phyloP scores from a whole-genome alignment of 306 rosid genomes.

The Hippophae gyantsensis region DNA sequence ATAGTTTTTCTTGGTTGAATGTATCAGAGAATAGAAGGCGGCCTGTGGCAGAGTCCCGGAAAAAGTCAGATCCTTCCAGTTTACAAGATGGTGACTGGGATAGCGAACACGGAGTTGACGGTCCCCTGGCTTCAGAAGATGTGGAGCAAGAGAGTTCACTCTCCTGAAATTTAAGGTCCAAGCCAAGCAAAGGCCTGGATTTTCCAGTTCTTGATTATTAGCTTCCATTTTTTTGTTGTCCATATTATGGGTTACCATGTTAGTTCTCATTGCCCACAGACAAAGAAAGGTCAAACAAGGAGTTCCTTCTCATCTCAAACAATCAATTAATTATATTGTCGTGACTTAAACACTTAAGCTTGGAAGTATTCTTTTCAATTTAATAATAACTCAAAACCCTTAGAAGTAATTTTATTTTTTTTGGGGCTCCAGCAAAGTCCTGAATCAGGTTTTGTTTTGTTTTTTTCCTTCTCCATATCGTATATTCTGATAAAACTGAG shows the following conservation, averaged over 20 bases:
- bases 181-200: conserved; percentile 31
- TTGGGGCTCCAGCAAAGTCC: too few species aligned
- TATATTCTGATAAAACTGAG: too few species aligned
- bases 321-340: too few species aligned
- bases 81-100: conserved; percentile 33
- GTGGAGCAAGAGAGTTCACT: conserved; percentile 32
- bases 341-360: too few species aligned
- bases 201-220: conserved; percentile 26
- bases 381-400: neutral
- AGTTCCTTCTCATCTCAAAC: conserved; percentile 10
- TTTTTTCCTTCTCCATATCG: too few species aligned
- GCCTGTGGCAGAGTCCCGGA: conserved; percentile 24
- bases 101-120: conserved; percentile 28
- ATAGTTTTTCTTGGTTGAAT: conserved; percentile 9
- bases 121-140: conserved; percentile 40
- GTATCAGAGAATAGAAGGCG: conserved; percentile 57
- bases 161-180: conserved; percentile 33
- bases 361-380: neutral
- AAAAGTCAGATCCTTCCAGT: conserved; percentile 25
- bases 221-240: conserved; percentile 33
- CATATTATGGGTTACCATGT: conserved; percentile 28
- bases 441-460: too few species aligned
- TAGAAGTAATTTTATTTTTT: neutral
- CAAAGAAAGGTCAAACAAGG: conserved; percentile 30
- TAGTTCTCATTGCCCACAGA: conserved; percentile 20